Percentiles rank a stretch among this genome's conserved stretches.
These are phyloP conservation scores for Psidium guajava DNA, from an alignment of 345 rosid species.

Conservation along the genomic window DNA sequence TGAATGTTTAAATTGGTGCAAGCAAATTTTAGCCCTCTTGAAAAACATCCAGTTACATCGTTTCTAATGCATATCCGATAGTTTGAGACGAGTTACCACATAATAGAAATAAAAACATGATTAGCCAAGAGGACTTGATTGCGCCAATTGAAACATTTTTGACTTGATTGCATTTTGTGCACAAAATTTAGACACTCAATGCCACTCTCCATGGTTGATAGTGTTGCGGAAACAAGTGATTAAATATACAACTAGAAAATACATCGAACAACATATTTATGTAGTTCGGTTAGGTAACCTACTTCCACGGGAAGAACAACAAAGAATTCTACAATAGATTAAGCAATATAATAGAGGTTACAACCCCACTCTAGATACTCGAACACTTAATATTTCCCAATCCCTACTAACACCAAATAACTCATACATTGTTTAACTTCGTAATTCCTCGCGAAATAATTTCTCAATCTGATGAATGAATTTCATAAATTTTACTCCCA, in stretches of 20 bases:
- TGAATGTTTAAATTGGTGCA: too few species aligned
- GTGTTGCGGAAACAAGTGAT: neutral
- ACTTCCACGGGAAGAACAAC: fast-evolving
- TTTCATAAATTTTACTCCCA: too few species aligned
- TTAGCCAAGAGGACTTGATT: neutral
- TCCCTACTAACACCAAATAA: neutral
- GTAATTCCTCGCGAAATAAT: neutral
- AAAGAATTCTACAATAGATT: neutral
- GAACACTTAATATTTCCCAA: neutral
- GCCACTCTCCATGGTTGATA: neutral
- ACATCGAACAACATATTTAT: neutral
- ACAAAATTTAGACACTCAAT: neutral
- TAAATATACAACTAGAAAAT: fast-evolving
- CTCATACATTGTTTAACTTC: neutral
- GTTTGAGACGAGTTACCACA: too few species aligned
- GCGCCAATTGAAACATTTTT: neutral
- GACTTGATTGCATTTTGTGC: neutral
- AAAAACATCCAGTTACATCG: too few species aligned
- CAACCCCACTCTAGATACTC: neutral
- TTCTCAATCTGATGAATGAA: neutral
- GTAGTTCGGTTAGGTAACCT: neutral
- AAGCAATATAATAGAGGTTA: neutral
- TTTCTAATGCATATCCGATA: too few species aligned
- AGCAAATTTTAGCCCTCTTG: too few species aligned
- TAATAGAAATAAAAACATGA: neutral